phyloP scores from a whole-genome alignment of 176 grass and related monocot genomes.

The Musa acuminata region DNA sequence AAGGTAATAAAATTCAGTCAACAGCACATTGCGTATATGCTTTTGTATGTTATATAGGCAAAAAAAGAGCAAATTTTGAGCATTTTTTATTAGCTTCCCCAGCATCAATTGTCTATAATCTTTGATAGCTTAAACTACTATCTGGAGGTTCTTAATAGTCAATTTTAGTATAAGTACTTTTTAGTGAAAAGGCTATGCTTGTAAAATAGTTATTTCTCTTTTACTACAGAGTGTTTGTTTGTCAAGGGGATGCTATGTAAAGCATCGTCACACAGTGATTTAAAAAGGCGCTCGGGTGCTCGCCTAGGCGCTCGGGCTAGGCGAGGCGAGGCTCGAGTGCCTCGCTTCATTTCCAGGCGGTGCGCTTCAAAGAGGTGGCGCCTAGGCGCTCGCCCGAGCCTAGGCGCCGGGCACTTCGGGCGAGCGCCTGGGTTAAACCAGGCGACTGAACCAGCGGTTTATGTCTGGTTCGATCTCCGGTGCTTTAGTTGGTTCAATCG shows the following conservation, averaged over 20 bases:
- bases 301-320: no score
- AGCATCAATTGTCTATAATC: background rate
- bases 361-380: no score
- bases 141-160: background rate
- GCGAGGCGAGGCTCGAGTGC: no score
- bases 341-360: no score
- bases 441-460: no score
- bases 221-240: background rate
- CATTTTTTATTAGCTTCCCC: background rate
- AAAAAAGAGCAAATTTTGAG: background rate
- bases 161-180: background rate
- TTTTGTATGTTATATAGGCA: background rate
- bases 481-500: no score
- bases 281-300: no score
- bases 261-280: no score
- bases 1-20: slow-evolving; percentile 43
- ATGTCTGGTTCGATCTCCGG: no score
- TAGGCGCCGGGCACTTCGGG: no score
- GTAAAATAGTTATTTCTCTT: background rate
- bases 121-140: background rate
- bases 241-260: background rate
- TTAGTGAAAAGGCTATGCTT: background rate
- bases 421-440: no score
- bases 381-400: no score
- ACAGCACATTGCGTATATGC: background rate